Evolutionary conservation across 2,329 filamentous ascomycete genomes (phyloP), one percentile per base, ranked within the genome.

Genomic region (Aspergillus piperis): DNA sequence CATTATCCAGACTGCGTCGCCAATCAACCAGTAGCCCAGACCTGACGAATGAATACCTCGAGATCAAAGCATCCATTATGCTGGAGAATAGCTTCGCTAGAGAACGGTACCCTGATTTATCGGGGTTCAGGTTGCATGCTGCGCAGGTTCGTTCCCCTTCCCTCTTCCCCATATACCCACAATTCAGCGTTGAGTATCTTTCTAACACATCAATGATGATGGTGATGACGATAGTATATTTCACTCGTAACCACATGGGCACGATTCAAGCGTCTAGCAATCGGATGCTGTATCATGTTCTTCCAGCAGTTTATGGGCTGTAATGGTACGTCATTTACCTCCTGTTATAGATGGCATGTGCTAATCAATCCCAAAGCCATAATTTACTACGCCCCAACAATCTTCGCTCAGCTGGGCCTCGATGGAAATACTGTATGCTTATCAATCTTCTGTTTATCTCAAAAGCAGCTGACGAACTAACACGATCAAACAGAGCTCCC

Each of bases 1-100:
- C 67, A 32, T 69, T 65, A 3, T 61, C 54, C 8, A 61, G 27
- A 2, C 44, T 61, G 38, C 49, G 57, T 5, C 66, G 25, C 17
- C 47, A 50, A 11, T 4, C 27, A 3, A 8, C 74, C 79, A 8
- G 75, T 78, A 81, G 85, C 57, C 65, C 73, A 1, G 67, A 77
- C 1, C 77, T 88, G 1, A 73, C 79, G 11, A 74, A 79, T 21
- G 85, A 87, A 65, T 82, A 77, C 64, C 68, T 78, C 6, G 80
- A 82, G 39, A 82, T 83, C 54, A 79, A 81, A 15, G 82, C 84
- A 4, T 74, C 73, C 0, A 72, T 76, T 11, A 71, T 76, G 68
- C 62, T 75, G 13, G 74, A 77, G 39, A 74, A 73, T 17, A 66
- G 69, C 0, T 76, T 75, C 58, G 66, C 67, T 1, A 63, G 59